Conservation (phyloP, 345 rosid genomes). For the Luvunga scandens region DNA sequence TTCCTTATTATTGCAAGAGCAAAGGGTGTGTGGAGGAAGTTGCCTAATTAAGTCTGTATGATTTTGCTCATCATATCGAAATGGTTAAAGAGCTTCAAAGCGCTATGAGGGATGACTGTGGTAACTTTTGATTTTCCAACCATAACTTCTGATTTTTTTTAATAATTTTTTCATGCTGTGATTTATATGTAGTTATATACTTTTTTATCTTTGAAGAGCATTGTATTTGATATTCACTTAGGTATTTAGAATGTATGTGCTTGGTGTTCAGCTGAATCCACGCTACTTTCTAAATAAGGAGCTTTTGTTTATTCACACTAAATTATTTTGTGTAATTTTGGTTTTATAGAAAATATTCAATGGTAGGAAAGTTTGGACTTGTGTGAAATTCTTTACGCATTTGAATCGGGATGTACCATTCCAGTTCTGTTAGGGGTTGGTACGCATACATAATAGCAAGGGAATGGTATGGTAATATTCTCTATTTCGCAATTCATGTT, state of each 20-base stretch:
- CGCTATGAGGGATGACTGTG: constrained; percentile 81
- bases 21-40: constrained; percentile 69
- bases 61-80: constrained; percentile 94
- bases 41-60: constrained; percentile 80
- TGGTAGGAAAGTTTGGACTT: constrained; percentile 74
- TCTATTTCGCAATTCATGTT: not conserved
- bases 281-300: not conserved
- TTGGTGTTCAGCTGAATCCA: not conserved
- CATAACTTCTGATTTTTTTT: not conserved
- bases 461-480: constrained; percentile 56
- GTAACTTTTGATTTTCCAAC: constrained; percentile 44
- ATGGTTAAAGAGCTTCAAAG: constrained; percentile 97
- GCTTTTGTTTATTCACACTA: not conserved
- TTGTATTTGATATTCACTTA: not conserved
- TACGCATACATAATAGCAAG: constrained; percentile 50
- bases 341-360: constrained; percentile 70
- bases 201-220: not conserved
- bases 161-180: not conserved
- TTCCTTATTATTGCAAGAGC: constrained; percentile 93
- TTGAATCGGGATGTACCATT: constrained; percentile 11
- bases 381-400: constrained; percentile 45
- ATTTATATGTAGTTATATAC: not conserved
- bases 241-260: not conserved
- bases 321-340: not conserved
- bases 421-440: constrained; percentile 45